Evolutionary conservation across 2,329 filamentous ascomycete genomes (phyloP), one percentile per base, ranked within the genome.

Genomic region (Hymenoscyphus infarciens): DNA sequence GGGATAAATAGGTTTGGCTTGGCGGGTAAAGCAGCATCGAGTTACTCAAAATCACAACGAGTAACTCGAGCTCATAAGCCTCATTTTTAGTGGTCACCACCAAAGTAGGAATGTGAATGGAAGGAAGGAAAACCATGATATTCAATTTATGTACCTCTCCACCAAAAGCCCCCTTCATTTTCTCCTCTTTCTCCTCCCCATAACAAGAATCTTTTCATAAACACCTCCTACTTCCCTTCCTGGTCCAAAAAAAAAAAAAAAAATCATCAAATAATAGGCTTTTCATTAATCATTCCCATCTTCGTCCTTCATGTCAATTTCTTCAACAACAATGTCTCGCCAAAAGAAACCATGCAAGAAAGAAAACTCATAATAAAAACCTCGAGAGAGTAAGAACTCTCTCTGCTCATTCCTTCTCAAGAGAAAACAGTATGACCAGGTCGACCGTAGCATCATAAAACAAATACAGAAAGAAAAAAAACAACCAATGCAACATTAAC

Each of bases 91-190:
- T 31, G 29, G 5, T 31, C 7, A 31, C 29, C 8, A 39, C 35
- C 19, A 42, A n/a, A 42, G 4, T 5, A 16, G 6, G 16, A 42
- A 42, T 6, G 39, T n/a, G 3, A 39, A 15, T n/a, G 7, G 16
- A 42, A 56, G 55, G 55, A 29, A 58, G n/a, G 39, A 27, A 62
- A 62, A 49, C 25, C 56, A 42, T 59, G 49, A 56, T 62, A 56
- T 62, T 62, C 61, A 62, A 62, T 62, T 62, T 62, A 59, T 62
- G 42, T 62, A 62, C 56, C n/a, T 16, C 19, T 25, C 31, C 16
- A 5, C 55, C 35, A 49, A 25, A 39, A 45, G 5, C 2, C 5
- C 27, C 31, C 13, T 39, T 15, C 16, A 3, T 27, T 6, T 10
- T 31, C 42, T 39, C 5, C 27, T 49, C 19, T 39, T 15, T 27